Percentiles rank a stretch among this genome's conserved stretches.
phyloP scores from a whole-genome alignment of 2,329 filamentous ascomycete genomes.

The Botrytis fabae region DNA sequence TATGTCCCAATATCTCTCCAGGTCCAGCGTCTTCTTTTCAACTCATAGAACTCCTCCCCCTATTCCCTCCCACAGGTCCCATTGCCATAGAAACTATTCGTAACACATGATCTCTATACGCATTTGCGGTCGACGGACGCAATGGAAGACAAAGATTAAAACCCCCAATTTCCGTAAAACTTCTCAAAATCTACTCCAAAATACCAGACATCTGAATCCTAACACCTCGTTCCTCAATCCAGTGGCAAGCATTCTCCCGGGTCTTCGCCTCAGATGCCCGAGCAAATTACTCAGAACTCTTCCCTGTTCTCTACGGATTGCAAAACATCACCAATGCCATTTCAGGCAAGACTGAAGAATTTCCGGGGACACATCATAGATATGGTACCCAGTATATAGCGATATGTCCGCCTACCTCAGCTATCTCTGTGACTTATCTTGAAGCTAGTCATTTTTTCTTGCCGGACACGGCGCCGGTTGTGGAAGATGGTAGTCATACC shows the following conservation, averaged over 20 bases:
- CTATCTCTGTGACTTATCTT: neutral
- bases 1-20: neutral
- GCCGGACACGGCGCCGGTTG: neutral
- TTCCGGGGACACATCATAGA: neutral
- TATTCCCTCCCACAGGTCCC: neutral
- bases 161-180: neutral
- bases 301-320: neutral
- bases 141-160: neutral
- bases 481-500: neutral
- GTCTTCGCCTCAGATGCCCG: neutral
- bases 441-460: neutral
- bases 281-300: neutral
- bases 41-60: neutral
- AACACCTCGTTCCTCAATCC: neutral
- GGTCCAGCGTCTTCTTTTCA: neutral
- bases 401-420: neutral
- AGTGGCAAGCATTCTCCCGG: neutral
- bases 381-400: constrained; percentile 6
- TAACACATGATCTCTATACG: neutral
- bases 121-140: neutral
- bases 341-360: neutral
- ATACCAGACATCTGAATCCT: neutral
- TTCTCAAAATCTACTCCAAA: neutral
- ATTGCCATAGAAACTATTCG: neutral
- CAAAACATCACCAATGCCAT: neutral